Conservation (phyloP, 352 stramenopile genomes). For the Phytopythium oedochilum region DNA sequence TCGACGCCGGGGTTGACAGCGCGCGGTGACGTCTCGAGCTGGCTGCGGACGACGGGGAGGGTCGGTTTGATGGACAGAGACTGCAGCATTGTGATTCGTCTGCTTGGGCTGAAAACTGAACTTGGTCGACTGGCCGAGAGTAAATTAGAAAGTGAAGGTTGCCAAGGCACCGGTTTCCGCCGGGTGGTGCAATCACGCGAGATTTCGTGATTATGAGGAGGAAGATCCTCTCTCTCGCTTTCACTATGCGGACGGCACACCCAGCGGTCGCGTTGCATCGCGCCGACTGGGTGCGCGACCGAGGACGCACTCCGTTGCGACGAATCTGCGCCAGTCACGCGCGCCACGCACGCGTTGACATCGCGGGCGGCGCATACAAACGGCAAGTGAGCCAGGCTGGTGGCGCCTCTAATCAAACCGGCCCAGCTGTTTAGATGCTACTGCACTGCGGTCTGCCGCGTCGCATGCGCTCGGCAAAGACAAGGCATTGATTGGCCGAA, state of each 20-base stretch:
- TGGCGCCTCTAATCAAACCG: constrained; percentile 2
- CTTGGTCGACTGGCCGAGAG: background rate
- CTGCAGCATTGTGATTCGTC: constrained; percentile 21
- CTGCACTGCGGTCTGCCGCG: background rate
- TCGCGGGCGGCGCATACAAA: background rate
- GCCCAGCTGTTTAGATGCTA: background rate
- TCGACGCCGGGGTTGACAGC: constrained; percentile 19
- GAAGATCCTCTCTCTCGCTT: background rate
- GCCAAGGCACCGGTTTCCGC: background rate
- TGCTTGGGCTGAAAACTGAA: background rate
- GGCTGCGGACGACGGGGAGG: constrained; percentile 13
- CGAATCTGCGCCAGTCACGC: background rate
- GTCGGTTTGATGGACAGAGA: constrained; percentile 28
- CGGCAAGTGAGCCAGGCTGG: background rate
- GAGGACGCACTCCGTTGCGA: background rate
- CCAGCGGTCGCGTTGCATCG: background rate
- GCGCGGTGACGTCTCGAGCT: constrained; percentile 13
- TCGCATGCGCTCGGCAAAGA: background rate
- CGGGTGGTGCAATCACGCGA: background rate
- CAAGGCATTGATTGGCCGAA: background rate
- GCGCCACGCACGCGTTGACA: background rate
- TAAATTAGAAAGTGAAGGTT: constrained; percentile 18
- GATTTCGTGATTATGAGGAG: background rate
- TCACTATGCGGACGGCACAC: background rate
- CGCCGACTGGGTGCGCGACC: background rate